Evolutionary conservation across 306 rosid genomes (phyloP), one percentile per base, ranked within the genome.

Genomic region (Casuarina cunninghamiana): DNA sequence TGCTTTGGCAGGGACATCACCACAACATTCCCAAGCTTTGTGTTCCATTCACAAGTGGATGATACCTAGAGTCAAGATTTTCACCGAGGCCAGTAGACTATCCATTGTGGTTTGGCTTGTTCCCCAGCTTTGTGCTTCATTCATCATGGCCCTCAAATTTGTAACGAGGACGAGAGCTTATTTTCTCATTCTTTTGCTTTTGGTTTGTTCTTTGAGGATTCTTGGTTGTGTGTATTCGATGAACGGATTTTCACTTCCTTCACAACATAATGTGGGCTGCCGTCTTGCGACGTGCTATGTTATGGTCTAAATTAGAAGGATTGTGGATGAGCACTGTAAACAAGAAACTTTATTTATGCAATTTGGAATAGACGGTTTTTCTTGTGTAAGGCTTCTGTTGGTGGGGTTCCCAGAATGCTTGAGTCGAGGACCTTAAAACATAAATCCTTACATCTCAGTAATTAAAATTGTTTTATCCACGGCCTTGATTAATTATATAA

Each of bases 11-110:
- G 97, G 85, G 98, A 93, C 90, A 93, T 93, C 86, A 93, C 98
- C 76, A 93, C 98, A 55, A 91, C 98, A 72, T 93, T 93, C 79
- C 98, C 98, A 2, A 93, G 97, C 90, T 93, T 93, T 80, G 98
- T 93, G 53, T 91, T 93, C 84, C 94, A 93, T 86, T 93, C 98
- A 17, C 98, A 91, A 86, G 98, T 93, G 73, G 91, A 91, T 43
- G 98, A 93, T 79, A 89, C 96, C 74, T 93, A 85, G 88, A 78
- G 67, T 48, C 13, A 3, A 5, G 53, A 12, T 16, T 60, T 61
- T 19, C 10, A 11, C 50, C 15, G 3, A 3, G 63, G 16, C 12
- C 43, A 13, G 15, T 21, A 66, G 72, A 76, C 83, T 39, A 44
- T 81, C 58, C 5, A 53, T 42, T 41, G 53, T 68, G 78, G 77